Conservation (phyloP, 805 yeast species). For the Vanderwaltozyma tropicalis region DNA sequence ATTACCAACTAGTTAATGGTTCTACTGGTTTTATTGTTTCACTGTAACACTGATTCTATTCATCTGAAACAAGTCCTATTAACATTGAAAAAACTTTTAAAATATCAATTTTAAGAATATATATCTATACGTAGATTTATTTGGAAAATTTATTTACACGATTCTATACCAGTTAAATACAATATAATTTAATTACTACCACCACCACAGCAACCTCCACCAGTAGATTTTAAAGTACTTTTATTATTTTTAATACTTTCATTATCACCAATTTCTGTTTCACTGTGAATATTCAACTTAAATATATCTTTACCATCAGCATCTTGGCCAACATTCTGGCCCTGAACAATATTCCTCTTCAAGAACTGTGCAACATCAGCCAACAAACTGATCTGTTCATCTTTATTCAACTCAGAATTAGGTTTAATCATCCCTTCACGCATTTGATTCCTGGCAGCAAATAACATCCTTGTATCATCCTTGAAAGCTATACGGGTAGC, state of each 20-base stretch:
- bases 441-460: constrained; percentile 52
- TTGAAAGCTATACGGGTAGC: constrained; percentile 55
- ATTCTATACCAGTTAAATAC: background rate
- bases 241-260: constrained; percentile 55
- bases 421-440: constrained; percentile 38
- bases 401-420: constrained; percentile 38
- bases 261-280: constrained; percentile 87
- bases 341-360: constrained; percentile 78
- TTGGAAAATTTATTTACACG: too few relatives aligned
- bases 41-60: too few relatives aligned
- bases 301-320: constrained; percentile 12
- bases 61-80: too few relatives aligned
- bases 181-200: background rate
- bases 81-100: too few relatives aligned
- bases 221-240: constrained; percentile 36
- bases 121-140: too few relatives aligned
- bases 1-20: too few relatives aligned
- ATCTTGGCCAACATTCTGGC: constrained; percentile 33
- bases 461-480: constrained; percentile 34
- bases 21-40: too few relatives aligned
- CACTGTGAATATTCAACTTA: constrained; percentile 58
- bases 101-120: too few relatives aligned
- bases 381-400: constrained; percentile 44
- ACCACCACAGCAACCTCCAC: constrained; percentile 52
- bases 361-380: constrained; percentile 65